phyloP scores from a whole-genome alignment of 129 eudicot species.

The carrot (Daucus carota) region DNA sequence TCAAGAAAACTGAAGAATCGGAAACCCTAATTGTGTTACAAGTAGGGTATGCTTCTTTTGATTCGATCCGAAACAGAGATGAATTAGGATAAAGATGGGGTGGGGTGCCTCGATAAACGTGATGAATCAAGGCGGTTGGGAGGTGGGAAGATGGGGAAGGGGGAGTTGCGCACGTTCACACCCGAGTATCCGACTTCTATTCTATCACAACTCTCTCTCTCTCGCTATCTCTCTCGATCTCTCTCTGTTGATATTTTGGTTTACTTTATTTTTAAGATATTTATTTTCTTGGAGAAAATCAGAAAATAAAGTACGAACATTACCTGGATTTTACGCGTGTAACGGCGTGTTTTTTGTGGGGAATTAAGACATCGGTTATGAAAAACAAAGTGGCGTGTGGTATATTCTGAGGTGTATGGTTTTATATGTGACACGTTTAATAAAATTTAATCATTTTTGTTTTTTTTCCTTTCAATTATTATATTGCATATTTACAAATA shows the following conservation, averaged over 20 bases:
- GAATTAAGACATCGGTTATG: too few species aligned
- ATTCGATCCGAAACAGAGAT: background rate
- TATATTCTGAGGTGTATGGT: background rate
- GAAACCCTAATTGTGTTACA: background rate
- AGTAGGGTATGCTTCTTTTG: background rate
- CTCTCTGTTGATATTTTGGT: background rate
- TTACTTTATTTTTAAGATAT: background rate
- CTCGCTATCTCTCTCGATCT: background rate
- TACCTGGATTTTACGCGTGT: background rate
- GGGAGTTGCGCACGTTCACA: constrained; percentile 12
- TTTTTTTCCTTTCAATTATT: too few species aligned
- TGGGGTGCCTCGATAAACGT: background rate
- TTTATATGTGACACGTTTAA: background rate
- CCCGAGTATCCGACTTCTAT: background rate
- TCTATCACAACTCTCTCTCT: constrained; percentile 1
- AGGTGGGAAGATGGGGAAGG: background rate
- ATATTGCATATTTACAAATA: too few species aligned
- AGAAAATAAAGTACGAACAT: background rate
- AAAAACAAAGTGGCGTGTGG: background rate
- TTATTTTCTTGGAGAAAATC: background rate
- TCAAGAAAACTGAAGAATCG: background rate
- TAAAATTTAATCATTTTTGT: too few species aligned
- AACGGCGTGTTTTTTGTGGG: background rate
- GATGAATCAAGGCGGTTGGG: background rate
- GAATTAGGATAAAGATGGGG: background rate